Percentiles rank a stretch among this genome's conserved stretches.
Evolutionary conservation across 371 early-diverging fungal genomes (phyloP).

Genomic region (Dichotomocladium elegans): DNA sequence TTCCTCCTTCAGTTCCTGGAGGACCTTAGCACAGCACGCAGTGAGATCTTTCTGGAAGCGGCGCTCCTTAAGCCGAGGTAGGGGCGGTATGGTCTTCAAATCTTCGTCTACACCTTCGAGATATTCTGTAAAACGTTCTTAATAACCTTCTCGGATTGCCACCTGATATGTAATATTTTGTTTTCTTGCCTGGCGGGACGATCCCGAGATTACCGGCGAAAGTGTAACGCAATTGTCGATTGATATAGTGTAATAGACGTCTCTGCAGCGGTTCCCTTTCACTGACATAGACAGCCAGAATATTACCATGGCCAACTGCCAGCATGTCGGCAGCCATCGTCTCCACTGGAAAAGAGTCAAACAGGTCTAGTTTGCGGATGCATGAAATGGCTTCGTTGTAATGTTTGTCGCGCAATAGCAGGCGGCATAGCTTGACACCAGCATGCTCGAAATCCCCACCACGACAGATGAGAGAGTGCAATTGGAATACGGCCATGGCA

Average conservation of each 20-base stretch:
- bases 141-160: not conserved
- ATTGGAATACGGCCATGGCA: slow-evolving; percentile 27
- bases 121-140: not conserved
- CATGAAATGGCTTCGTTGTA: slow-evolving; percentile 28
- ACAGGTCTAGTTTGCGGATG: slow-evolving; percentile 27
- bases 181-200: slow-evolving; percentile 4
- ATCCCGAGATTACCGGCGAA: slow-evolving; percentile 31
- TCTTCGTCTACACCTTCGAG: slow-evolving; percentile 9
- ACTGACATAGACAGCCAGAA: slow-evolving; percentile 14
- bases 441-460: slow-evolving; percentile 26
- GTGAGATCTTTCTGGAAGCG: slow-evolving; percentile 40
- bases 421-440: slow-evolving; percentile 21
- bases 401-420: slow-evolving; percentile 18
- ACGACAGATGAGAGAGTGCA: slow-evolving; percentile 11
- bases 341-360: slow-evolving; percentile 20
- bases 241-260: slow-evolving; percentile 25
- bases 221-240: slow-evolving; percentile 32
- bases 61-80: slow-evolving; percentile 32
- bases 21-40: slow-evolving; percentile 24
- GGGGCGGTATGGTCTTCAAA: slow-evolving; percentile 11
- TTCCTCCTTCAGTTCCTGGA: slow-evolving; percentile 16
- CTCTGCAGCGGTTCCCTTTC: slow-evolving; percentile 15
- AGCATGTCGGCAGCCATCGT: slow-evolving; percentile 22
- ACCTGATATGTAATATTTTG: not conserved
- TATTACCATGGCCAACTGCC: slow-evolving; percentile 16